A percentile compares a stretch with the other conserved stretches of the same genome.
Conservation (phyloP, 306 rosid species). For the Chamaecrista fasciculata region DNA sequence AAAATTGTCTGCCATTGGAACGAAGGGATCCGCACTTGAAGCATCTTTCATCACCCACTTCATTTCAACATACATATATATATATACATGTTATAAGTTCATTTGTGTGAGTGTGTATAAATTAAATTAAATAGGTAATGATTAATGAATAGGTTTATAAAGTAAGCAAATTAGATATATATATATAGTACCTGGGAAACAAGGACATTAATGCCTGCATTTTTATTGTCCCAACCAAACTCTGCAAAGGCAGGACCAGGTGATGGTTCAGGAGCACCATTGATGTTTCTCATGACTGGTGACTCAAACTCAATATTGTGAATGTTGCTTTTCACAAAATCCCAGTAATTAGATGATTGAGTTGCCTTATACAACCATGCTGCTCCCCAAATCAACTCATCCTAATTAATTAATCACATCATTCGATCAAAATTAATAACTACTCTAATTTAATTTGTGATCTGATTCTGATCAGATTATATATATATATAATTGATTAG, state of each 20-base stretch:
- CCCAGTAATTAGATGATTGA: not conserved
- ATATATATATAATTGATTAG: no score
- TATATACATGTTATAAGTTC: no score
- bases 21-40: constrained; percentile 15
- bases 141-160: no score
- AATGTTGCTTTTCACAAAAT: constrained; percentile 31
- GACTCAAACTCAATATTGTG: not conserved
- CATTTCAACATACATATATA: not conserved
- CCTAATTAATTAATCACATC: no score
- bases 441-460: no score
- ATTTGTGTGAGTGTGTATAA: no score
- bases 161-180: no score
- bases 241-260: not conserved
- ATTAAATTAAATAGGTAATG: no score
- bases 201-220: constrained; percentile 56
- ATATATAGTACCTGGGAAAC: constrained; percentile 42
- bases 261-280: not conserved
- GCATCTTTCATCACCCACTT: constrained; percentile 42
- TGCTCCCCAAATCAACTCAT: constrained; percentile 59
- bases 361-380: constrained; percentile 52
- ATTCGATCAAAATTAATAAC: no score
- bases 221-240: constrained; percentile 57
- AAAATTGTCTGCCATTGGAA: constrained; percentile 37
- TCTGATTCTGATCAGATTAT: no score
- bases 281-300: not conserved